These are phyloP conservation scores for Gynandropsis gynandra DNA, from an alignment of 345 rosid species.

Conservation along the genomic window DNA sequence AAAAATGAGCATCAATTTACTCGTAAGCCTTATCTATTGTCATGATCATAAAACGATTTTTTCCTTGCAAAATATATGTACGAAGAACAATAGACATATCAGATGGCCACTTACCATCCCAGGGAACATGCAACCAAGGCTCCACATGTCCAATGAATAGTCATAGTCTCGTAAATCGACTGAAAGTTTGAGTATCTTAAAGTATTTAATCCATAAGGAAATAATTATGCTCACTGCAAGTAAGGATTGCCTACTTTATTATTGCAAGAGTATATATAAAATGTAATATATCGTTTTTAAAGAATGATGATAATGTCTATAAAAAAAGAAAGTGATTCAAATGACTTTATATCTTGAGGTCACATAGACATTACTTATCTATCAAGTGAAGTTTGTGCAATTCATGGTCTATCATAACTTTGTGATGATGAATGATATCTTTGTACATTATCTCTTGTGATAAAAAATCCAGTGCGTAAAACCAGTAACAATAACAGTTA, in stretches of 20 bases:
- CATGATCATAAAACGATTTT: no score
- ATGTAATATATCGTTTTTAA: no score
- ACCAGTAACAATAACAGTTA: background rate
- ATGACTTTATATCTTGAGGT: constrained; percentile 58
- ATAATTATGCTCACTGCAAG: constrained; percentile 3
- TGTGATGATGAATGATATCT: constrained; percentile 89
- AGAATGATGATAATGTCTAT: no score
- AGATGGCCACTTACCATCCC: constrained; percentile 70
- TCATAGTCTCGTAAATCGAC: constrained; percentile 97
- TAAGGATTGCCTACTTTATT: background rate
- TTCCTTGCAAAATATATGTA: no score
- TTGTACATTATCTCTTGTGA: constrained; percentile 89
- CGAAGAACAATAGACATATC: no score
- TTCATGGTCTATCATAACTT: constrained; percentile 88
- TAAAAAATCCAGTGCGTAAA: constrained; percentile 76
- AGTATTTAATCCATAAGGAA: constrained; percentile 44
- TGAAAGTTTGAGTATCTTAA: constrained; percentile 94
- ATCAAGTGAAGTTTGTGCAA: constrained; percentile 76
- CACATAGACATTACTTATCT: constrained; percentile 80
- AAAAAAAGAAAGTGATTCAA: background rate
- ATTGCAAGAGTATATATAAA: no score
- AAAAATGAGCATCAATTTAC: no score
- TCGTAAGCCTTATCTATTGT: no score
- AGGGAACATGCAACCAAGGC: constrained; percentile 99
- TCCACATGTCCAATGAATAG: constrained; percentile 99